Base-by-base conservation (phyloP, 257 asterid species). In the Nicotiana noctiflora region DNA sequence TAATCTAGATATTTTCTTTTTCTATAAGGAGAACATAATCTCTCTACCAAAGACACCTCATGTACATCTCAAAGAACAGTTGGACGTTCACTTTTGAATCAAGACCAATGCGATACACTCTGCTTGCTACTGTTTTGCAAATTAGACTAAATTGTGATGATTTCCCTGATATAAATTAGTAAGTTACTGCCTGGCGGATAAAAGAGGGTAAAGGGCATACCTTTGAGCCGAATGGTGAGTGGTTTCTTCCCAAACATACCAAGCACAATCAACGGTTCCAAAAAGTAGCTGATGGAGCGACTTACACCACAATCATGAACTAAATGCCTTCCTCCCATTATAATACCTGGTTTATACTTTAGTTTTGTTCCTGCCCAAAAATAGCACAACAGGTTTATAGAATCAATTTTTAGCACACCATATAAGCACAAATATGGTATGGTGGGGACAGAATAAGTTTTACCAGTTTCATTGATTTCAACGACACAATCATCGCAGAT, bases 161-260 rank as follows among this genome's bases (percentile, higher is more conserved):
- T 53, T 53, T 53, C 59, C 59, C 1, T 15, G 59, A 15, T 53
- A 53, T 15, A 53, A 15, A 53, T 40, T 40, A 40, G 49, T 0
- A 40, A 40, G 49, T 40, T 40, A 40, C 49, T 40, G 49, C 49
- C 49, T 40, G 12, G 7, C 25, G 4, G 77, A 44, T 44, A 40
- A 70, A 44, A 49, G 77, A 70, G 77, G 25, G 59, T 31, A 23
- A 44, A 53, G 2, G 37, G n/a, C 64, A 53, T 86, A 91, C 99
- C 99, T 89, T 68, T 86, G 49, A 95, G 98, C 84, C 82, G 83
- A 82, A 95, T 92, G 79, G 64, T 49, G 15, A 93, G 93, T 23
- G 97, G 90, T 86, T 86, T 92, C 91, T 91, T 93, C 89, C 93
- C 97, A 84, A 93, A 95, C 88, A 95, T 87, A 63, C 93, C 91